Conservation (phyloP, 2,329 filamentous ascomycete species). For the Sclerotinia nivalis region DNA sequence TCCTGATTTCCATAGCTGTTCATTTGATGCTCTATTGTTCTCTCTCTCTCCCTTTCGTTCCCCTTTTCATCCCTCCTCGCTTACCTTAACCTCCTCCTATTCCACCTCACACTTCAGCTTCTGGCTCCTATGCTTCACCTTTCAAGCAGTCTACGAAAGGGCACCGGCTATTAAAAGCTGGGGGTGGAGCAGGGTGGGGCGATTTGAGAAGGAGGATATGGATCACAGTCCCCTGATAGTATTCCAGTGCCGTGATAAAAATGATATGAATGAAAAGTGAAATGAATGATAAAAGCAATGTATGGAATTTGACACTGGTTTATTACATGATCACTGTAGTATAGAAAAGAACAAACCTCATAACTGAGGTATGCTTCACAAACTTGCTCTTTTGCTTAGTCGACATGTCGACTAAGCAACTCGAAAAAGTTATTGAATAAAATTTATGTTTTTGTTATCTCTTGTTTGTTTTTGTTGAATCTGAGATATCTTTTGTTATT, state of each 20-base stretch:
- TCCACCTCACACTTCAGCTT: too few relatives aligned
- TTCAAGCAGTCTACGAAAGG: accelerated
- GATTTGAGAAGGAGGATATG: neutral
- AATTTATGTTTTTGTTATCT: neutral
- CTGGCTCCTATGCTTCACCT: too few relatives aligned
- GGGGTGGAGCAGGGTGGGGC: neutral
- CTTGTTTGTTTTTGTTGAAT: neutral
- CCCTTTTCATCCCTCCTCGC: neutral
- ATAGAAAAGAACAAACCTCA: neutral
- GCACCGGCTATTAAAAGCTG: neutral
- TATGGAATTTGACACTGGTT: neutral
- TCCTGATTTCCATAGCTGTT: neutral
- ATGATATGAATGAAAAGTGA: neutral
- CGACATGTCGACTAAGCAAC: neutral
- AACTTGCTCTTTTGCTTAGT: constrained; percentile 1
- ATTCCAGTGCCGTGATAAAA: neutral
- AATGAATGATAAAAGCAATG: too few relatives aligned
- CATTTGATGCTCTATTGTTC: neutral
- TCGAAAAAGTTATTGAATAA: neutral
- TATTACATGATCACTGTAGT: too few relatives aligned
- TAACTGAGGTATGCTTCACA: neutral
- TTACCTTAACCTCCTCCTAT: too few relatives aligned
- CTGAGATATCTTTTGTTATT: neutral
- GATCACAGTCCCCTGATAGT: neutral
- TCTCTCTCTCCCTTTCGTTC: neutral